Evolutionary conservation across 2,329 filamentous ascomycete genomes (phyloP), one percentile per base, ranked within the genome.

Genomic region (Ascochyta viciae-villosae): DNA sequence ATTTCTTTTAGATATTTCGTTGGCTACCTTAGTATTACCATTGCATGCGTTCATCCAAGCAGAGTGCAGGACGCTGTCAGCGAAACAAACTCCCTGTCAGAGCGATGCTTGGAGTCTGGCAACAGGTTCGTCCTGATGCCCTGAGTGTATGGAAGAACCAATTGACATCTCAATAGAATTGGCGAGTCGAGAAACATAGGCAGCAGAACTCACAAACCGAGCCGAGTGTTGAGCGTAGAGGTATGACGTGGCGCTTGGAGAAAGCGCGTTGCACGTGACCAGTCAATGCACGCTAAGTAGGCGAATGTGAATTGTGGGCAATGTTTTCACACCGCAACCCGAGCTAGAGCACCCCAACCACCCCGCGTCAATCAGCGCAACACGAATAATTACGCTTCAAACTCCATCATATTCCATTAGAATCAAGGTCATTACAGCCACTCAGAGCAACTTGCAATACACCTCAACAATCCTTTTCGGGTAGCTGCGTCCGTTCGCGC

Each of bases 301-400:
- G 70, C 71, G 71, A 73, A 43, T 56, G 53, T 56, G 53, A 56
- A 56, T 56, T 56, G 69, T 67, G 72, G 54, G 74, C 71, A 74
- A 75, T 75, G 71, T 68, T 73, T 74, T 74, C 68, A 67, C 65
- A 62, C 71, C 63, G 60, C 60, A 68, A 62, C 68, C 72, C 63
- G 57, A 67, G 54, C 59, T 63, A 59, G 48, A 62, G 52, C 57
- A 55, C 54, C 60, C 61, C 64, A 64, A 66, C 64, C 66, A 68
- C 64, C 63, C 55, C 60, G 46, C 67, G 47, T 40, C 59, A 50
- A 53, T 50, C 59, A 44, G 50, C 54, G 40, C 54, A 57, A 57
- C 48, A 49, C 39, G 45, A 34, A 60, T 46, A 50, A 27, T 56
- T 53, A 52, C 64, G 50, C 43, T 62, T 48, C 62, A 63, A 64